Evolutionary conservation across 2,329 filamentous ascomycete species (phyloP).

Genomic region (Pseudogymnoascus sp.): DNA sequence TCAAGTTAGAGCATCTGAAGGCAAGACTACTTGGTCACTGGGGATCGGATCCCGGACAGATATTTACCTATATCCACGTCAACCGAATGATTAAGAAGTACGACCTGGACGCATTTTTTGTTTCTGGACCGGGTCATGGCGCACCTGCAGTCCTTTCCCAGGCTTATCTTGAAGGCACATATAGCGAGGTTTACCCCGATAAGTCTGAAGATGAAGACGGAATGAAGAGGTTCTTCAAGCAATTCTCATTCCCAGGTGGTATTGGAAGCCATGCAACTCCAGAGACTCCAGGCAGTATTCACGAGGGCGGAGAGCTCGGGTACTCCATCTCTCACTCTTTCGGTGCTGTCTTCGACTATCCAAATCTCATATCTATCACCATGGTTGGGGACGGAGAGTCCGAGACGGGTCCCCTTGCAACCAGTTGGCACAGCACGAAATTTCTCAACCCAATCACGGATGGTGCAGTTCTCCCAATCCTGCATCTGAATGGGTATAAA

Average conservation of each 20-base stretch:
- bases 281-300: constrained; percentile 67
- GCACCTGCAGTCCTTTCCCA: constrained; percentile 69
- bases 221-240: constrained; percentile 69
- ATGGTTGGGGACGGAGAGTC: constrained; percentile 75
- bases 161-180: constrained; percentile 68
- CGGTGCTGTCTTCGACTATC: constrained; percentile 66
- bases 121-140: constrained; percentile 70
- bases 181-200: constrained; percentile 68
- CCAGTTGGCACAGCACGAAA: constrained; percentile 75
- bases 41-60: constrained; percentile 71
- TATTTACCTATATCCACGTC: constrained; percentile 75
- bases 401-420: constrained; percentile 72
- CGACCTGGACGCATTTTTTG: constrained; percentile 61
- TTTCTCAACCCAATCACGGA: constrained; percentile 73
- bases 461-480: constrained; percentile 66
- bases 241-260: constrained; percentile 73
- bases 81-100: constrained; percentile 77
- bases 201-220: constrained; percentile 61
- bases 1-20: constrained; percentile 64
- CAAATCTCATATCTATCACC: constrained; percentile 63
- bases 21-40: constrained; percentile 67
- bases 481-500: constrained; percentile 78
- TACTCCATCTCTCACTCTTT: constrained; percentile 75
- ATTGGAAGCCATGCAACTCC: constrained; percentile 71
- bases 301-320: constrained; percentile 75